These are phyloP conservation scores for Fusarium redolens DNA, from an alignment of 2,329 filamentous ascomycete species.

Conservation along the genomic window DNA sequence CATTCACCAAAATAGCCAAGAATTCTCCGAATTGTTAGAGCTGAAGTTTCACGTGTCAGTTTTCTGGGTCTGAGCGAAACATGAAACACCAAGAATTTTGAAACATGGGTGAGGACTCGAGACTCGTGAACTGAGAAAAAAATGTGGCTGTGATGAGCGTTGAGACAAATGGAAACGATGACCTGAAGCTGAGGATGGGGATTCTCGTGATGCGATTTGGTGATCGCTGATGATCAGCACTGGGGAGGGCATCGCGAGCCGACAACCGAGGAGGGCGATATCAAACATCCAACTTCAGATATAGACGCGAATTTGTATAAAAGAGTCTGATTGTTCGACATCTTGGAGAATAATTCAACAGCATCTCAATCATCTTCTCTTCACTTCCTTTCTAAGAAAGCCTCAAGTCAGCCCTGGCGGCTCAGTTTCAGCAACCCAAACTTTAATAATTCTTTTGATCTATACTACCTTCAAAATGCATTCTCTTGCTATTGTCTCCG, in stretches of 20 bases:
- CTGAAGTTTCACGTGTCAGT: not conserved
- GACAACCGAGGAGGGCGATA: not conserved
- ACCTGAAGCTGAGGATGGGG: slow-evolving; percentile 17
- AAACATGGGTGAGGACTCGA: slow-evolving; percentile 5
- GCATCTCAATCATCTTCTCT: not conserved
- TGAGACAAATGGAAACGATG: slow-evolving; percentile 4
- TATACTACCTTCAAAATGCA: slow-evolving; percentile 43
- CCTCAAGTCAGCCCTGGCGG: slow-evolving; percentile 4
- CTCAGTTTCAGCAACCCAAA: not conserved
- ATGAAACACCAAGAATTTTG: slow-evolving; percentile 18
- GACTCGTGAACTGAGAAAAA: not conserved
- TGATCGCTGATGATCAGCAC: not conserved
- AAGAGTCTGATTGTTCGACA: not conserved
- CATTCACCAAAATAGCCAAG: not conserved
- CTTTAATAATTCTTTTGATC: not conserved
- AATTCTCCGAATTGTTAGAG: not conserved
- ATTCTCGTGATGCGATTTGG: not conserved
- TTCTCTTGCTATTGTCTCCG: slow-evolving; percentile 44
- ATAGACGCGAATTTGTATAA: not conserved
- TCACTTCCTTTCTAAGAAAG: not conserved
- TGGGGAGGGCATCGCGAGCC: not conserved
- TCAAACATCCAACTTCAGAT: not conserved
- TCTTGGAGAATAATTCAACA: not conserved
- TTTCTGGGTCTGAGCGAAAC: slow-evolving; percentile 19
- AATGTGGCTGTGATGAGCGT: not conserved